A percentile compares a stretch with the other conserved stretches of the same genome.
Conservation (phyloP, 2,329 filamentous ascomycete species). For the Aphanocladium album region DNA sequence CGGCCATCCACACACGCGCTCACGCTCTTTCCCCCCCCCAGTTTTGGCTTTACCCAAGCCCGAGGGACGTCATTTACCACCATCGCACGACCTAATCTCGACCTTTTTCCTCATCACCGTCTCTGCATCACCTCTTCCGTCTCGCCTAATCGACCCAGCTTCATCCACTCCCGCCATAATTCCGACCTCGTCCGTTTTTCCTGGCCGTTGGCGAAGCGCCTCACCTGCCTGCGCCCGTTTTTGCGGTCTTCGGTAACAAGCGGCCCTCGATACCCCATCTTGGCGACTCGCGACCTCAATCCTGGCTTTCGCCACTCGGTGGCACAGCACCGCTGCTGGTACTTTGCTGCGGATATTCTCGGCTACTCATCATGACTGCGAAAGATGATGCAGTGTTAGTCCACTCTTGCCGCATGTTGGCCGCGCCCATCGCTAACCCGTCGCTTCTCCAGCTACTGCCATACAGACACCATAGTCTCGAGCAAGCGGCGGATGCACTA, state of each 20-base stretch:
- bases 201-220: background rate
- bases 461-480: constrained; percentile 61
- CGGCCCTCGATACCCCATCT: constrained; percentile 9
- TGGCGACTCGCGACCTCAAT: background rate
- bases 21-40: background rate
- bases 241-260: background rate
- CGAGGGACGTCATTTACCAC: constrained; percentile 11
- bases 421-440: constrained; percentile 1
- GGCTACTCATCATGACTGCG: constrained; percentile 9
- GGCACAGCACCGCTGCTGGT: constrained; percentile 2
- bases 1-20: background rate
- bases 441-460: constrained; percentile 47
- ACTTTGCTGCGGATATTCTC: background rate
- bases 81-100: constrained; percentile 10
- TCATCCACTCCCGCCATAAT: background rate
- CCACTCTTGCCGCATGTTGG: background rate
- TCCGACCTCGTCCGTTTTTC: background rate
- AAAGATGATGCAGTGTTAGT: constrained; percentile 12
- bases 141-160: background rate
- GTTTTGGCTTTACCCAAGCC: constrained; percentile 2
- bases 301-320: constrained; percentile 12
- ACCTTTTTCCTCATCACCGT: background rate
- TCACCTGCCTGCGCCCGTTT: background rate
- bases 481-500: constrained; percentile 60
- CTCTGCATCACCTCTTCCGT: background rate